These are phyloP conservation scores for Metschnikowia koreensis DNA, from an alignment of 805 yeast genomes.

Conservation along the genomic window DNA sequence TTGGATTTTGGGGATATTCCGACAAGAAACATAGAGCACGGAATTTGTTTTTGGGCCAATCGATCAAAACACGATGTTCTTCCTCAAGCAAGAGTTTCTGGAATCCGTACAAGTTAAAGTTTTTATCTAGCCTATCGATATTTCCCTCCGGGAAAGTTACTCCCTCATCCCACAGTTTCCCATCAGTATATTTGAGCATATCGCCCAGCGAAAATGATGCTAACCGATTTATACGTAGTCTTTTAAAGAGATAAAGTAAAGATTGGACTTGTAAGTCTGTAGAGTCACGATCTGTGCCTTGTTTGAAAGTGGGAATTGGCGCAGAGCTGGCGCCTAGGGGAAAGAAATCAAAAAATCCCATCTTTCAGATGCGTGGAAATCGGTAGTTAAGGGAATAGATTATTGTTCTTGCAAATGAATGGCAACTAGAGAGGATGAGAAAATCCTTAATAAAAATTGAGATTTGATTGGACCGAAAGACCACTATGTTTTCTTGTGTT, in stretches of 20 bases:
- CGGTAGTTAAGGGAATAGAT: not conserved
- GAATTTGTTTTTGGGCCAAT: slow-evolving; percentile 65
- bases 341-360: slow-evolving; percentile 13
- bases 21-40: slow-evolving; percentile 58
- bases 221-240: slow-evolving; percentile 45
- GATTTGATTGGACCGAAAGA: too few relatives aligned
- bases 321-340: slow-evolving; percentile 1
- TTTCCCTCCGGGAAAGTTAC: not conserved
- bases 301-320: slow-evolving; percentile 2
- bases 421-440: too few relatives aligned
- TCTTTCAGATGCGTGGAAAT: not conserved
- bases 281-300: slow-evolving; percentile 22
- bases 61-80: slow-evolving; percentile 64
- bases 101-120: slow-evolving; percentile 52
- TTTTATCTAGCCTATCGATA: slow-evolving; percentile 47
- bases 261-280: slow-evolving; percentile 62
- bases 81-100: slow-evolving; percentile 44
- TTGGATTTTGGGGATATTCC: slow-evolving; percentile 40
- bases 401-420: too few relatives aligned
- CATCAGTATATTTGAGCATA: slow-evolving; percentile 19
- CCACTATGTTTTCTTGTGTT: too few relatives aligned
- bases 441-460: too few relatives aligned
- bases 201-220: slow-evolving; percentile 39
- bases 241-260: slow-evolving; percentile 53
- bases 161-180: slow-evolving; percentile 17